phyloP scores from a whole-genome alignment of 2,329 filamentous ascomycete species.

The Cephalotrichum gorgonifer region DNA sequence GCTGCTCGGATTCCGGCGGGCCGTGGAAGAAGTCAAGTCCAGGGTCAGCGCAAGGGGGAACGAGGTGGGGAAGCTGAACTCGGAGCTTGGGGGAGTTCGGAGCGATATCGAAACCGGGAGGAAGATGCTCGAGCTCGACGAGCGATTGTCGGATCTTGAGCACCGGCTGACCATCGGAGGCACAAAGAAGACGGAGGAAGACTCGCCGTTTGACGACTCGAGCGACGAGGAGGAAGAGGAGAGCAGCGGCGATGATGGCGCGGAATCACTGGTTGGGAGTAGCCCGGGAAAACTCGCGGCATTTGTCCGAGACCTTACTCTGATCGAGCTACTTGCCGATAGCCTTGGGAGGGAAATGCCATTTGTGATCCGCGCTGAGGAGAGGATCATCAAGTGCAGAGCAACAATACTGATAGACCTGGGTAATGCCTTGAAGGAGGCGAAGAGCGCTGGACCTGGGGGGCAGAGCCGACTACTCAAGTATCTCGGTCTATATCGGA shows the following conservation, averaged over 20 bases:
- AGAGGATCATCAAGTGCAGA: constrained; percentile 40
- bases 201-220: constrained; percentile 13
- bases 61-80: constrained; percentile 52
- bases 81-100: constrained; percentile 57
- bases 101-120: constrained; percentile 50
- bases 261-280: constrained; percentile 28
- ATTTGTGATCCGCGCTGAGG: constrained; percentile 40
- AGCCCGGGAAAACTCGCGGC: constrained; percentile 34
- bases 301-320: constrained; percentile 34
- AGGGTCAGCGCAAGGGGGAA: constrained; percentile 52
- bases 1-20: constrained; percentile 72
- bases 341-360: constrained; percentile 34
- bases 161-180: constrained; percentile 45
- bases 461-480: constrained; percentile 37
- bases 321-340: constrained; percentile 29
- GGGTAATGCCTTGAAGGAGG: constrained; percentile 35
- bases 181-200: constrained; percentile 2
- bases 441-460: constrained; percentile 28
- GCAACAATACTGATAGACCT: constrained; percentile 48
- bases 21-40: constrained; percentile 63
- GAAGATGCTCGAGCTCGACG: constrained; percentile 57
- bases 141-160: constrained; percentile 53
- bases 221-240: constrained; percentile 30
- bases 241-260: constrained; percentile 20
- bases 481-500: constrained; percentile 42